Percentiles rank a stretch among this genome's conserved stretches.
These are phyloP conservation scores for Verticillium nonalfalfae DNA, from an alignment of 2,329 filamentous ascomycete genomes.

Conservation along the genomic window DNA sequence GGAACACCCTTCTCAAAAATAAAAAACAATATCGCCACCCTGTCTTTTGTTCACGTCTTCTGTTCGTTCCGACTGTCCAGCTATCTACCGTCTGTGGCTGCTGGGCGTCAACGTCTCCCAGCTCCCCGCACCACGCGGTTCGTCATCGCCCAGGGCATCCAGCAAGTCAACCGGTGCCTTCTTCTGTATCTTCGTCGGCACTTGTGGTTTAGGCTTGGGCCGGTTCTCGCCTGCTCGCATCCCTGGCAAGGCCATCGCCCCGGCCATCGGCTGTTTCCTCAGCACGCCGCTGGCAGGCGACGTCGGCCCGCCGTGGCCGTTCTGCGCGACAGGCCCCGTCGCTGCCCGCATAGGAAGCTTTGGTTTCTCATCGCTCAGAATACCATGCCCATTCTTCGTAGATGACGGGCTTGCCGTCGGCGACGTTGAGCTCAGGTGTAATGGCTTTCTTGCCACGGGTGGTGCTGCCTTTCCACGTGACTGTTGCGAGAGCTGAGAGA, in stretches of 20 bases:
- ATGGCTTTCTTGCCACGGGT: conserved; percentile 58
- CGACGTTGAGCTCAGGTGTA: conserved; percentile 36
- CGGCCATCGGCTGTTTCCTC: conserved; percentile 8
- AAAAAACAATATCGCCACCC: too few relatives aligned
- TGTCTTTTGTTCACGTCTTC: too few relatives aligned
- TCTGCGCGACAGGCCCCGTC: conserved; percentile 5
- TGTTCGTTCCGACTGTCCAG: neutral
- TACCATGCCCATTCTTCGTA: conserved; percentile 11
- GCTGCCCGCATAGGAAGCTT: conserved; percentile 8
- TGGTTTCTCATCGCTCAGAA: conserved; percentile 10
- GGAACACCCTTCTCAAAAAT: neutral
- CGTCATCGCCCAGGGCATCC: conserved; percentile 41
- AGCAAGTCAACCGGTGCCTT: conserved; percentile 29
- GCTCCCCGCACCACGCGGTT: conserved; percentile 36
- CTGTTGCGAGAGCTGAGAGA: conserved; percentile 22
- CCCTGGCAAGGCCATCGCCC: conserved; percentile 8
- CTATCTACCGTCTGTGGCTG: conserved; percentile 3
- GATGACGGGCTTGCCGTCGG: conserved; percentile 17
- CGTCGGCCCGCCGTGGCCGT: neutral
- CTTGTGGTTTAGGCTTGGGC: conserved; percentile 3
- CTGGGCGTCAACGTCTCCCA: conserved; percentile 52
- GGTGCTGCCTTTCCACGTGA: conserved; percentile 37
- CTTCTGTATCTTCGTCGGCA: conserved; percentile 7
- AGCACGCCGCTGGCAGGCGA: neutral
- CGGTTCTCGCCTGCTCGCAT: conserved; percentile 7